These are phyloP conservation scores for Mucor plumbeus DNA, from an alignment of 371 early-diverging fungal species.

Conservation along the genomic window DNA sequence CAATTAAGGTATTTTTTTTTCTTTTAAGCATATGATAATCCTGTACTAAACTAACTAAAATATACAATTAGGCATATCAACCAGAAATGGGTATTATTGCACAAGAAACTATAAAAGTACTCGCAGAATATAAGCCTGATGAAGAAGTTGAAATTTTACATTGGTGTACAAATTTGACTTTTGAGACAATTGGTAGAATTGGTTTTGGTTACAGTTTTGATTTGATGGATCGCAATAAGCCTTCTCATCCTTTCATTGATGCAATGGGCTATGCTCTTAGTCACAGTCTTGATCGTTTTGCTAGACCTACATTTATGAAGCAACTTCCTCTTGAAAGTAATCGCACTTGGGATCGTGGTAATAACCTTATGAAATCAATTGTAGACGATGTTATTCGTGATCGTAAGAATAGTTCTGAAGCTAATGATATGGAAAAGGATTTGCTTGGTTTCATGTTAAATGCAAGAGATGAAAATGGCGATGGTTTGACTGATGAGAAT, in stretches of 20 bases:
- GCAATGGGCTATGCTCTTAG: conserved; percentile 50
- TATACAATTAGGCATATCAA: conserved; percentile 39
- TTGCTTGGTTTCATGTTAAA: conserved; percentile 63
- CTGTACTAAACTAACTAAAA: not conserved
- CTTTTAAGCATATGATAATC: not conserved
- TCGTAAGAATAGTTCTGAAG: conserved; percentile 36
- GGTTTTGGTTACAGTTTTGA: conserved; percentile 64
- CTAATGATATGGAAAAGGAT: conserved; percentile 37
- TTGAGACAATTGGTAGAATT: conserved; percentile 54
- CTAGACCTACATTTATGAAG: conserved; percentile 46
- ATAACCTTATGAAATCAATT: conserved; percentile 45
- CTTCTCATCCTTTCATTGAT: conserved; percentile 50
- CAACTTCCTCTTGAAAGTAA: conserved; percentile 45
- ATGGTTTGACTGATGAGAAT: conserved; percentile 49
- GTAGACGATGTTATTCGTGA: conserved; percentile 46
- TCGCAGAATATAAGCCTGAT: conserved; percentile 36
- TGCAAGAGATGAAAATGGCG: conserved; percentile 45
- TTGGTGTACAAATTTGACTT: conserved; percentile 60
- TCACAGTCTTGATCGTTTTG: conserved; percentile 20
- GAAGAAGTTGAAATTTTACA: conserved; percentile 47
- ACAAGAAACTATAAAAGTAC: conserved; percentile 35
- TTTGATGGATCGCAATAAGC: conserved; percentile 45
- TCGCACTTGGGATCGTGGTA: conserved; percentile 28
- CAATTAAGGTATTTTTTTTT: conserved; percentile 26
- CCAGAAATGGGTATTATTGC: conserved; percentile 45